A percentile compares a stretch with the other conserved stretches of the same genome.
These are phyloP conservation scores for Magnolia changhungtana DNA, from an alignment of 164 flowering plant genomes.

Conservation along the genomic window DNA sequence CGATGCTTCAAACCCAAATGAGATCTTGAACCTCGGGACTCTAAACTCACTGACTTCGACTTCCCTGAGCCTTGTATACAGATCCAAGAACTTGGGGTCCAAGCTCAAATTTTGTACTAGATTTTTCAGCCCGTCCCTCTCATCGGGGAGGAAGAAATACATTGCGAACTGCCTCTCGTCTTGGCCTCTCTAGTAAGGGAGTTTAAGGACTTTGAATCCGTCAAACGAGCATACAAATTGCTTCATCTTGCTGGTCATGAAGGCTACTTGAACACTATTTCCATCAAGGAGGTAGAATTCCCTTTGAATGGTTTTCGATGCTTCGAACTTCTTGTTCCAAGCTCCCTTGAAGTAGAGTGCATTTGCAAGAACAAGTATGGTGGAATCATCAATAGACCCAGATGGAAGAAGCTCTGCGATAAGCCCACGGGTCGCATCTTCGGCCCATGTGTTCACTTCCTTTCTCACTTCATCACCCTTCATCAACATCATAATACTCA, in stretches of 20 bases:
- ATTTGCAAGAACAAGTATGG: conserved; percentile 16
- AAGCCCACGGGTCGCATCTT: conserved; percentile 16
- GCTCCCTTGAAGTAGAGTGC: conserved; percentile 30
- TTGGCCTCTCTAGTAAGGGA: conserved; percentile 19
- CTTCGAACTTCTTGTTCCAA: conserved; percentile 14
- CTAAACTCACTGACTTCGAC: conserved; percentile 1
- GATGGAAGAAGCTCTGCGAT: conserved; percentile 14
- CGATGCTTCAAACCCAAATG: conserved; percentile 16
- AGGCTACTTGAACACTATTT: conserved; percentile 18
- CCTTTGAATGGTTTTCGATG: conserved; percentile 1
- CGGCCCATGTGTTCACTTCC: conserved; percentile 21
- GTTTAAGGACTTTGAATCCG: conserved; percentile 17
- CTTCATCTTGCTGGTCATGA: conserved; percentile 20
- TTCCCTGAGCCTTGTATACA: background rate
- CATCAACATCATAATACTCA: background rate
- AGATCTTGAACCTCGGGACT: conserved; percentile 29
- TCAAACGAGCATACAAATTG: conserved; percentile 1
- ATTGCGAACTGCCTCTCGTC: conserved; percentile 16
- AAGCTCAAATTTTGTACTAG: conserved; percentile 12
- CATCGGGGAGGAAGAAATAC: conserved; percentile 26
- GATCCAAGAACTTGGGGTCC: conserved; percentile 5
- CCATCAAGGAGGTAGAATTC: conserved; percentile 30
- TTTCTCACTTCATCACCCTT: conserved; percentile 4
- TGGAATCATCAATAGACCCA: background rate
- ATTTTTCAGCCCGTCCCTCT: conserved; percentile 16